These are phyloP conservation scores for Yamadazyma spencermartinsiae DNA, from an alignment of 1,139 yeast genomes.

Conservation along the genomic window DNA sequence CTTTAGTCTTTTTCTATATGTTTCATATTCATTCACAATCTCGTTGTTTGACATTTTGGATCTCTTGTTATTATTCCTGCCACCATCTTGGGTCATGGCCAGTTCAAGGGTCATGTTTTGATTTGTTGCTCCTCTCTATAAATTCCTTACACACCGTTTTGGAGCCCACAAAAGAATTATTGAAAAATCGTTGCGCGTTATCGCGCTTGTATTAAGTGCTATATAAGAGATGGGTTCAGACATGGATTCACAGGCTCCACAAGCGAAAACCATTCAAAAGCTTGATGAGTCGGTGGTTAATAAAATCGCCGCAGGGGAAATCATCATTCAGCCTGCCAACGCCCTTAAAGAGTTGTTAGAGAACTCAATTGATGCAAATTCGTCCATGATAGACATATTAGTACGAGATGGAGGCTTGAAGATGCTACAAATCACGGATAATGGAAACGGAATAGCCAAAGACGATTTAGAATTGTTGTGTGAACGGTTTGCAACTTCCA, in stretches of 20 bases:
- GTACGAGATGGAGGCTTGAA: constrained; percentile 58
- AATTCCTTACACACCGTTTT: no score
- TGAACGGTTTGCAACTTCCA: constrained; percentile 60
- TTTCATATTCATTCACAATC: constrained; percentile 22
- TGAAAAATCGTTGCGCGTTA: no score
- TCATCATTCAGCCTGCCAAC: constrained; percentile 89
- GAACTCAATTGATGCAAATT: constrained; percentile 53
- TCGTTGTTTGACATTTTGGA: constrained; percentile 10
- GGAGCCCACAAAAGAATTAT: no score
- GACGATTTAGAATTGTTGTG: constrained; percentile 51
- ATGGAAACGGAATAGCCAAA: constrained; percentile 50
- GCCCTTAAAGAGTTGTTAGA: constrained; percentile 59
- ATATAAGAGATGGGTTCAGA: no score
- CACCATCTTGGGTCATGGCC: background rate
- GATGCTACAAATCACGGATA: constrained; percentile 52
- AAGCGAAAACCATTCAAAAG: constrained; percentile 27
- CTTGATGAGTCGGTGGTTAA: constrained; percentile 74
- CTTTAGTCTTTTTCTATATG: constrained; percentile 19
- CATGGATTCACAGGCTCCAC: no score
- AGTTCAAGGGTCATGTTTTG: background rate
- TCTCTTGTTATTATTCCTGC: background rate
- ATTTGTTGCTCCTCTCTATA: no score
- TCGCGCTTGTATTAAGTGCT: no score
- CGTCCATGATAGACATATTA: constrained; percentile 49
- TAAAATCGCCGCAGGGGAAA: constrained; percentile 96